Base-by-base conservation (phyloP, 1,284 basidiomycete genomes). In the Austroboletus rostrupii region DNA sequence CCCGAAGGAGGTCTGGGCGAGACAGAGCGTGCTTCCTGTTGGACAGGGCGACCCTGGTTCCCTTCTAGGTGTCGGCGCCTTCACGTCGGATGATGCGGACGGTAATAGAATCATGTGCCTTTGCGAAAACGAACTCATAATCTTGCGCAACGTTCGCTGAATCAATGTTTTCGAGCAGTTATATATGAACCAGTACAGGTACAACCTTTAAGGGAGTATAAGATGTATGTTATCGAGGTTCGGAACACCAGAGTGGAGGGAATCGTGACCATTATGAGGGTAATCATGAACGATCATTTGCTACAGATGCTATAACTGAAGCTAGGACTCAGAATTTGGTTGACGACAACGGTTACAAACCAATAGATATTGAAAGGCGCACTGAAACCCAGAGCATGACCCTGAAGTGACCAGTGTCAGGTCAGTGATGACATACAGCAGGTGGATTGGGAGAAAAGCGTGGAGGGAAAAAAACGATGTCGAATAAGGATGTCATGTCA, bases 1-100 rank as follows among this genome's bases (percentile, higher is more conserved):
- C 2, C 55, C 69, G 2, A 72, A 64, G 45, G 79, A 76, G 57
- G 75, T 72, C 43, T 83, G 75, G 72, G 89, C 87, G 4, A 86
- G 83, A 57, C 92, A 96, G 64, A 78, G 85, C 2, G 84, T 97
- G 8, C 70, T 96, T 16, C 79, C 80, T 54, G 75, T 94, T 9
- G 83, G 82, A 19, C 80, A 80, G 48, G 84, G 82, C 0, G 67
- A 71, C 16, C 77, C 81, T 13, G 92, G 92, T 0, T 78, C 87
- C 4, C 65, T 97, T 49, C 62, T 97, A n/a, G 93, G 93, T 9
- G 84, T 91, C 8, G 85, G 83, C 1, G 70, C 71, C 11, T 60
- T 89, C 19, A 59, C 66, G 32, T 61, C 59, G 11, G 53, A 50
- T 1, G 62, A 57, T 23, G 56, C 53, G 4, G 61, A 58, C 19